A percentile compares a stretch with the other conserved stretches of the same genome.
These are phyloP conservation scores for Didymella exigua DNA, from an alignment of 2,329 filamentous ascomycete species.

Conservation along the genomic window DNA sequence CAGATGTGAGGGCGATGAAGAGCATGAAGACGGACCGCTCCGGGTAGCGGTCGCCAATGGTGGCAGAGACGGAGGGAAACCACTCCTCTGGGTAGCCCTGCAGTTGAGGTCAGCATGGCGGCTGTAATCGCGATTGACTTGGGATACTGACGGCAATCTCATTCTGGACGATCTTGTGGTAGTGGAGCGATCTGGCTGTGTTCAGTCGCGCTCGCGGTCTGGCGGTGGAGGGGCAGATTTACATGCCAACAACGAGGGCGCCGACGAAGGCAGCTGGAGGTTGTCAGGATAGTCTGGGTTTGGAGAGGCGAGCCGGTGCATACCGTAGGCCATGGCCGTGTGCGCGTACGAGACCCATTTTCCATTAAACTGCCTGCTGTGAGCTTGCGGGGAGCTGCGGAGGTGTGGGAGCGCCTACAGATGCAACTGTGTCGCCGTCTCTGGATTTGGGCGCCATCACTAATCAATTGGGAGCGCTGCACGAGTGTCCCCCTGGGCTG, in stretches of 20 bases:
- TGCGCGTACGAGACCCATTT: constrained; percentile 91
- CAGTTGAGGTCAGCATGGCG: constrained; percentile 20
- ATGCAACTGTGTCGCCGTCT: constrained; percentile 66
- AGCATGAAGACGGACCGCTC: constrained; percentile 97
- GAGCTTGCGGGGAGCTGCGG: constrained; percentile 35
- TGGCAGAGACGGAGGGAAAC: constrained; percentile 95
- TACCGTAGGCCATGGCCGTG: constrained; percentile 81
- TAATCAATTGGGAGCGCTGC: constrained; percentile 7
- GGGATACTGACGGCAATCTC: constrained; percentile 72
- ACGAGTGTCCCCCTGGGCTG: neutral
- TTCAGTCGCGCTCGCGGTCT: constrained; percentile 28
- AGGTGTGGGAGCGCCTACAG: constrained; percentile 51
- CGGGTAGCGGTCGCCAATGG: constrained; percentile 95
- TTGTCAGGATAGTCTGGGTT: constrained; percentile 16
- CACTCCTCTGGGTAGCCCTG: constrained; percentile 76
- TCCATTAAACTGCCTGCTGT: constrained; percentile 68
- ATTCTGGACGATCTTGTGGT: constrained; percentile 96
- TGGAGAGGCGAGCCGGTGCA: neutral
- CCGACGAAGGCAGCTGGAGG: constrained; percentile 78
- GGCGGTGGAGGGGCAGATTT: constrained; percentile 17
- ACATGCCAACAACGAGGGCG: constrained; percentile 77
- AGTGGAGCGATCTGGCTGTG: constrained; percentile 72
- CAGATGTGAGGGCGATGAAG: constrained; percentile 95
- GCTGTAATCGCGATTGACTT: neutral
- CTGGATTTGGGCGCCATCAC: constrained; percentile 66